Conservation (phyloP, 2,329 filamentous ascomycete species). For the Arthrobotrys megalospora region DNA sequence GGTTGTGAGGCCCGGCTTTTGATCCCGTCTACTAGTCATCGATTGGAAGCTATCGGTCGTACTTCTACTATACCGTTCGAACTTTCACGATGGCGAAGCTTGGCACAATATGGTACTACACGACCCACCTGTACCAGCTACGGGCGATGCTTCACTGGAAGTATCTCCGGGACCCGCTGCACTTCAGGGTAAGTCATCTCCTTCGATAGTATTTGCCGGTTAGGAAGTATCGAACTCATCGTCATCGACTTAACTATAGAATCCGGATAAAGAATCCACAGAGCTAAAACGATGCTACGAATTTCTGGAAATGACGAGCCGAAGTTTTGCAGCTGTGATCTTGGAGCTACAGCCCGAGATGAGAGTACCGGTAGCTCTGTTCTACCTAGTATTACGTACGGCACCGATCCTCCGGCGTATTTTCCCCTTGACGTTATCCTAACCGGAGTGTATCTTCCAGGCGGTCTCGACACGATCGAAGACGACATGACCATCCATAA, state of each 20-base stretch:
- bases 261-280: slow-evolving; percentile 80
- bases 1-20: not conserved
- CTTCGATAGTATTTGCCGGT: slow-evolving; percentile 1
- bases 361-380: slow-evolving; percentile 87
- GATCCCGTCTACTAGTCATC: not conserved
- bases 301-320: slow-evolving; percentile 87
- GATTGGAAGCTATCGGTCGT: not conserved
- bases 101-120: slow-evolving; percentile 70
- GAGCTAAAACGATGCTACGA: slow-evolving; percentile 87
- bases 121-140: slow-evolving; percentile 82
- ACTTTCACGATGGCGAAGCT: slow-evolving; percentile 48
- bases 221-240: slow-evolving; percentile 5
- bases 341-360: slow-evolving; percentile 96
- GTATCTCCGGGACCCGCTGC: slow-evolving; percentile 63
- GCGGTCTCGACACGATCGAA: slow-evolving; percentile 94
- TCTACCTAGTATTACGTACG: slow-evolving; percentile 87
- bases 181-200: slow-evolving; percentile 35
- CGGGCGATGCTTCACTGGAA: slow-evolving; percentile 92
- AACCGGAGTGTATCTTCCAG: slow-evolving; percentile 12
- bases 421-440: not conserved
- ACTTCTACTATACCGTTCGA: not conserved
- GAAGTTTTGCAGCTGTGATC: slow-evolving; percentile 93
- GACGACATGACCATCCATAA: slow-evolving; percentile 95
- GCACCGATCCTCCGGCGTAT: not conserved
- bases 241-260: slow-evolving; percentile 64